Evolutionary conservation across 202 grass and related monocot genomes (phyloP).

Genomic region (Schoenoplectus triqueter): DNA sequence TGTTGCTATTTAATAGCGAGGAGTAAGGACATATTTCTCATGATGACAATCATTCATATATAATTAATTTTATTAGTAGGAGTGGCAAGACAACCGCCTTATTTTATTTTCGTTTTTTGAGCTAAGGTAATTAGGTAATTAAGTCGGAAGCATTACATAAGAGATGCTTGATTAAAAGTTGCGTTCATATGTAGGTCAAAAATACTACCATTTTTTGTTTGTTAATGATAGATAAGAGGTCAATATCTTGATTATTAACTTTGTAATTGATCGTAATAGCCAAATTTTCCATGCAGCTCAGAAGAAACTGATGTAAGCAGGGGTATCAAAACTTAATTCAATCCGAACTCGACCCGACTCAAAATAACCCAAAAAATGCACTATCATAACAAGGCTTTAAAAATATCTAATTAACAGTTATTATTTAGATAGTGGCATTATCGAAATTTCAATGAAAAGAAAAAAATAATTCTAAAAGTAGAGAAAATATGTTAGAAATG

Average conservation of each 20-base stretch:
- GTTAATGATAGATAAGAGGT: conserved; percentile 14
- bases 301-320: not conserved
- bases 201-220: not conserved
- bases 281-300: not conserved
- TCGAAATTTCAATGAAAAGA: too few relatives aligned
- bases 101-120: not conserved
- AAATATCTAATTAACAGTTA: too few relatives aligned
- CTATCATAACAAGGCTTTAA: too few relatives aligned
- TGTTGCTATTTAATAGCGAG: too few relatives aligned
- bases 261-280: not conserved
- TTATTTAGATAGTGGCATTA: too few relatives aligned
- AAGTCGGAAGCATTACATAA: conserved; percentile 29
- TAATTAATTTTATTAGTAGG: not conserved
- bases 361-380: too few relatives aligned
- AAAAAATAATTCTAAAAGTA: too few relatives aligned
- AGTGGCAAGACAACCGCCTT: not conserved
- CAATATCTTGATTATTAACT: conserved; percentile 19
- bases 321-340: too few relatives aligned
- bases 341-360: too few relatives aligned
- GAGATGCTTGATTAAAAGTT: conserved; percentile 17
- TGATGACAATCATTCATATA: too few relatives aligned
- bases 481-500: too few relatives aligned
- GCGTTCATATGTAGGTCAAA: conserved; percentile 27
- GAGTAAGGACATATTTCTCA: too few relatives aligned
- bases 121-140: not conserved